A percentile compares a stretch with the other conserved stretches of the same genome.
Evolutionary conservation across 306 rosid species (phyloP).

Genomic region (Acacia confusa): DNA sequence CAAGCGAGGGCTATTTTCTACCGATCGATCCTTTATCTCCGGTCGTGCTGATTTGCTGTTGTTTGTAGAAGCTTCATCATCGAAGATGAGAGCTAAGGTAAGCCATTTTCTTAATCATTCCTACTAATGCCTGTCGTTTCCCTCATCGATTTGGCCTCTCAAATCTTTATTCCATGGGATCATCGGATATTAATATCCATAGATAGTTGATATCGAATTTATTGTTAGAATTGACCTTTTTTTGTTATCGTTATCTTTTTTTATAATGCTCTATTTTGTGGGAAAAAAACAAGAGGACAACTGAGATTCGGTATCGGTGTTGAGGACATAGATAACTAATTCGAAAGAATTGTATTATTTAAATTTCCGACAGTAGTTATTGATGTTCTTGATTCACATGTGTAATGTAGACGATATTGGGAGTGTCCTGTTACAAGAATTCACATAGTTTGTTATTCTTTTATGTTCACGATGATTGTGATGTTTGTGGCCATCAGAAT

Average conservation of each 20-base stretch:
- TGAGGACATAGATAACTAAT: not conserved
- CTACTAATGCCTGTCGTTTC: not conserved
- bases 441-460: not conserved
- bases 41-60: not conserved
- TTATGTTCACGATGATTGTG: not conserved
- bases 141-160: not conserved
- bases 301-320: not conserved
- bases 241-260: not conserved
- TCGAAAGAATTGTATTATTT: not conserved
- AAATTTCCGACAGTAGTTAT: not conserved
- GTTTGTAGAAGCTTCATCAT: conserved; percentile 7
- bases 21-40: not conserved
- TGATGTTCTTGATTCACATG: not conserved
- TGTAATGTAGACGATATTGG: not conserved
- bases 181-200: not conserved
- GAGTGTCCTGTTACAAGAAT: not conserved
- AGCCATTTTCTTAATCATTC: not conserved
- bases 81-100: conserved; percentile 55
- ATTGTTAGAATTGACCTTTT: not conserved
- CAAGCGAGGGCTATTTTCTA: not conserved
- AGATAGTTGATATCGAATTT: not conserved
- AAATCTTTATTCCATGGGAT: not conserved
- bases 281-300: no score
- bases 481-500: not conserved
- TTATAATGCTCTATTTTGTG: not conserved